phyloP scores from a whole-genome alignment of 2,329 filamentous ascomycete species.

The Xylariaceae sp. region DNA sequence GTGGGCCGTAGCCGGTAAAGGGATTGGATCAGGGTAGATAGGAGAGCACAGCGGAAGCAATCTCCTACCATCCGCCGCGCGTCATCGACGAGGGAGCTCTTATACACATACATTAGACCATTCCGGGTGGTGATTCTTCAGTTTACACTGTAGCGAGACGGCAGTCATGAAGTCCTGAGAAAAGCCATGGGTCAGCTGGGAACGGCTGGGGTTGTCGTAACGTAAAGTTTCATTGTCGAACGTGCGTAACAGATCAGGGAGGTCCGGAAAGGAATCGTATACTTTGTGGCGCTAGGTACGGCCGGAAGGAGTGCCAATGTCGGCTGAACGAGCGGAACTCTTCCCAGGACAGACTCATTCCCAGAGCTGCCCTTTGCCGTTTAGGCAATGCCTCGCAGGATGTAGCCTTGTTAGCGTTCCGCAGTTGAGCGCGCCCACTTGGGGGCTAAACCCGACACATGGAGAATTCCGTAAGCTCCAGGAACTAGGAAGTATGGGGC shows the following conservation, averaged over 20 bases:
- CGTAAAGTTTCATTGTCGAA: neutral
- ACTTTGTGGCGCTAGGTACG: neutral
- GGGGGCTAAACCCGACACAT: slow-evolving; percentile 12
- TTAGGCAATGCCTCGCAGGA: slow-evolving; percentile 16
- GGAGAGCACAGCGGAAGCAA: neutral
- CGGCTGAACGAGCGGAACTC: neutral
- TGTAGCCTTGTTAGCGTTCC: slow-evolving; percentile 17
- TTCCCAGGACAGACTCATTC: neutral
- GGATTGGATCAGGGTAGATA: neutral
- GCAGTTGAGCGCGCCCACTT: slow-evolving; percentile 13
- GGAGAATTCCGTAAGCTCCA: slow-evolving; percentile 14
- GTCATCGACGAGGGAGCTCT: slow-evolving; percentile 2
- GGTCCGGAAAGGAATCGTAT: neutral
- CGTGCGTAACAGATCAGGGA: too few relatives aligned
- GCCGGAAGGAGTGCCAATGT: neutral
- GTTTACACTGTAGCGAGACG: slow-evolving; percentile 63
- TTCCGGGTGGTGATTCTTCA: slow-evolving; percentile 68
- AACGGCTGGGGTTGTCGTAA: neutral
- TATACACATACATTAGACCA: slow-evolving; percentile 62
- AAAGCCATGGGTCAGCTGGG: slow-evolving; percentile 20
- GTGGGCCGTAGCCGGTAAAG: neutral
- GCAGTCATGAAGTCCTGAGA: slow-evolving; percentile 71
- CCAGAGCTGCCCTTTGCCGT: neutral
- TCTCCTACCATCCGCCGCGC: slow-evolving; percentile 11
- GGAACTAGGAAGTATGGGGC: too few relatives aligned